Evolutionary conservation across 2,329 filamentous ascomycete genomes (phyloP), one percentile per base, ranked within the genome.

Genomic region (Ascochyta clinopodiicola): DNA sequence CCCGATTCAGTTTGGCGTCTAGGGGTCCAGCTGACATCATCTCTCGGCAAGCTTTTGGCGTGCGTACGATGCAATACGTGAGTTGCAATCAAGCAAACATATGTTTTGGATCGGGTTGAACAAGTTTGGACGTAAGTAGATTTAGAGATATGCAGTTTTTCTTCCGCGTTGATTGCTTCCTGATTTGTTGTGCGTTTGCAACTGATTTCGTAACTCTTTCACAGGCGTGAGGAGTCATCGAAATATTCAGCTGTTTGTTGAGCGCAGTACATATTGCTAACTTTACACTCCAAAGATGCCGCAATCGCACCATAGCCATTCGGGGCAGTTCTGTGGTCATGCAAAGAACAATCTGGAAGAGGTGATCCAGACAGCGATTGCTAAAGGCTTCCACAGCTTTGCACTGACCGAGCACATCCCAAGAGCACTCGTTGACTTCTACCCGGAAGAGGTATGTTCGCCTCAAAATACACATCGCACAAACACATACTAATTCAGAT

Each of bases 231-330:
- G 19, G 43, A 47, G 51, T 48, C 51, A 48, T 44, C 44, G 9
- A 17, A 46, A 15, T 6, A 19, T 44, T 32, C 31, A 17, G 9
- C 10, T 19, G 17, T 12, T 6, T 6, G 7, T 38, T 27, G 19
- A n/a, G 13, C 17, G 17, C 13, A 24, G 15, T 32, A n/a, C n/a
- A 27, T 17, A 6, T 49, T 25, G 27, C 38, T 35, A 32, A 40
- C 43, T 35, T 51, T 2, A 15, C 31, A 9, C 5, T 6, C 6
- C 19, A 9, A 22, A 49, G 47, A 98, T 98, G 95, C 93, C 94
- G 1, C 96, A 96, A 79, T 96, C 95, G 4, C 96, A 98, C 81
- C 95, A 99, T 78, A 96, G 92, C 71, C 95, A 99, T 79, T 98
- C 95, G 34, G 95, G 95, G 61, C 91, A 99, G 75, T 99, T 99